Conservation (phyloP, 371 early-diverging fungal genomes). For the Circinella minor region DNA sequence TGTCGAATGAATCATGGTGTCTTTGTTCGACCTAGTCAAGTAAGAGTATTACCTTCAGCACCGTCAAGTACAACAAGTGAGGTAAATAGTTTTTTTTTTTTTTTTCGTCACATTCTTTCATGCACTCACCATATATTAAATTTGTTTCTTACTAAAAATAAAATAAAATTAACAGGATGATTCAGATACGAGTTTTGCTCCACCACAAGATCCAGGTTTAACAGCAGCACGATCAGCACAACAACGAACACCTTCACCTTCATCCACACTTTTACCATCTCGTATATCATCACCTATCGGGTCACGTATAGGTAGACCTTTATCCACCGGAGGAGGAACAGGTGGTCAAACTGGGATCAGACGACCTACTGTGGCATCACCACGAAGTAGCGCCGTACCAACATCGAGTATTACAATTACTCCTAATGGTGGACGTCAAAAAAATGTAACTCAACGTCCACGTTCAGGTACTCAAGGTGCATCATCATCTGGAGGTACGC, state of each 20-base stretch:
- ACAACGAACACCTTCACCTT: constrained; percentile 33
- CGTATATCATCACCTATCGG: constrained; percentile 30
- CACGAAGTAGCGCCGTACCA: constrained; percentile 19
- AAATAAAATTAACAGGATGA: not conserved
- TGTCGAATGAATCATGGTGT: constrained; percentile 76
- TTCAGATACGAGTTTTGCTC: constrained; percentile 26
- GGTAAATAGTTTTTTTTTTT: constrained; percentile 1
- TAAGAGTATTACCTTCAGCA: constrained; percentile 28
- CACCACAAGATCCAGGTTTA: constrained; percentile 30
- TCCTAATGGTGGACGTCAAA: constrained; percentile 6
- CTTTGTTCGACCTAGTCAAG: constrained; percentile 80
- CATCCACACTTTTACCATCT: constrained; percentile 33
- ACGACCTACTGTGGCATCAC: constrained; percentile 22
- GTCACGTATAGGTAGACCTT: constrained; percentile 23
- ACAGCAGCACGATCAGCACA: constrained; percentile 33
- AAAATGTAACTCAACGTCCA: constrained; percentile 18
- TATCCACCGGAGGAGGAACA: constrained; percentile 4
- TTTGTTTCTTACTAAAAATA: not conserved
- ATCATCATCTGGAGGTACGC: constrained; percentile 8
- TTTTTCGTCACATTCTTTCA: not conserved
- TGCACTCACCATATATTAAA: not conserved
- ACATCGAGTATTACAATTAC: constrained; percentile 22
- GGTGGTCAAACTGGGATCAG: constrained; percentile 22
- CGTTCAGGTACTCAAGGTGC: constrained; percentile 33
- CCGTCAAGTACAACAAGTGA: constrained; percentile 15